Evolutionary conservation across 768 basidiomycete species (phyloP).

Genomic region (Tulasnella sp.): DNA sequence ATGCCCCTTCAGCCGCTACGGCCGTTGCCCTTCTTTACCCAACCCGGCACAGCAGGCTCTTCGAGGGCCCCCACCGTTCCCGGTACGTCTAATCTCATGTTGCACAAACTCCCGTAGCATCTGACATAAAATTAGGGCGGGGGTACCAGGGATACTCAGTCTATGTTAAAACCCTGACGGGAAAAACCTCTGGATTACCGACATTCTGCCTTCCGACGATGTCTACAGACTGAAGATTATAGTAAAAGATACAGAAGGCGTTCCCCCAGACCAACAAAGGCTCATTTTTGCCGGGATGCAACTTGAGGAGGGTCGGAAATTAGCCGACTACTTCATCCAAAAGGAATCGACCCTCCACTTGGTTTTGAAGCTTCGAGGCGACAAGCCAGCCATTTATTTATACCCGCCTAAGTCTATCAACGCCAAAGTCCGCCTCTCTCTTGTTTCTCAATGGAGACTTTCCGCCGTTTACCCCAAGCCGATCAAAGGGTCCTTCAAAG

Average conservation of each 20-base stretch:
- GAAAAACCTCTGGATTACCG: not conserved
- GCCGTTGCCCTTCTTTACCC: no score
- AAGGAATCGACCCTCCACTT: not conserved
- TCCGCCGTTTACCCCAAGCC: conserved; percentile 40
- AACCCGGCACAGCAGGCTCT: no score
- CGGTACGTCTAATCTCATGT: not conserved
- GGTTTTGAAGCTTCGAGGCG: not conserved
- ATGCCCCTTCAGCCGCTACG: not conserved
- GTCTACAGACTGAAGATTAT: not conserved
- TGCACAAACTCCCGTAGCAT: not conserved
- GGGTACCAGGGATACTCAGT: not conserved
- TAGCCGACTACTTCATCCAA: not conserved
- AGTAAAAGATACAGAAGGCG: not conserved
- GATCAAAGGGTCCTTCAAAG: not conserved
- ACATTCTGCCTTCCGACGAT: not conserved
- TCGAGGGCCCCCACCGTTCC: not conserved
- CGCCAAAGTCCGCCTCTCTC: conserved; percentile 38
- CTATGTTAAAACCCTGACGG: not conserved
- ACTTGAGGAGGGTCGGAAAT: not conserved
- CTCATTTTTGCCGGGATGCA: not conserved
- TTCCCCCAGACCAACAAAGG: not conserved
- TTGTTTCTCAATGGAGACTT: conserved; percentile 40
- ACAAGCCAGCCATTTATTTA: not conserved
- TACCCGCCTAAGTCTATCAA: conserved; percentile 25
- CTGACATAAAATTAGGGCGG: not conserved